Evolutionary conservation across 805 yeast genomes (phyloP), one percentile per base, ranked within the genome.

Genomic region (Wickerhamiella brachini): DNA sequence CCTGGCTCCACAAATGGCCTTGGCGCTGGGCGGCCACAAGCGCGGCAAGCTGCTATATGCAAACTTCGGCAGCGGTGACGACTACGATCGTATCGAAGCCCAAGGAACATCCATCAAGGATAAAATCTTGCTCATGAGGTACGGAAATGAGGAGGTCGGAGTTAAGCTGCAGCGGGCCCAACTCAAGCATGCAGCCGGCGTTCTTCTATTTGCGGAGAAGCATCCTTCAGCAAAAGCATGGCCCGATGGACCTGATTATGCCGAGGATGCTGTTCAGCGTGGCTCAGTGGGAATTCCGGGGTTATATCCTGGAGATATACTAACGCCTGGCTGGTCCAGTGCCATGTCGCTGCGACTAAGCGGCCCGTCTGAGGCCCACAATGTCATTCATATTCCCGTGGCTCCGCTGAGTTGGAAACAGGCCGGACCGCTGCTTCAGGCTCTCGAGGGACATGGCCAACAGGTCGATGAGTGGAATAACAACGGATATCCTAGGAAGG

Each of bases 351-450:
- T 66, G 45, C 69, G 69, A 15, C 69, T 71, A 51, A 61, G 70
- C 17, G 67, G 65, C 13, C 68, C 79, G 68, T 65, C 70, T 6
- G 68, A 75, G 23, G 72, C 82, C 1, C 83, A 72, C 5, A 70
- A 77, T 41, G 70, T 85, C 1, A 84, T 95, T 1, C 73, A 78
- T 17, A 77, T 90, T 4, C 95, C 95, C 1, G 73, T 84, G 7
- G 70, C 85, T 0, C 89, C 96, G 0, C 68, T 88, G 8, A 81
- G 95, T 0, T 80, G 83, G 79, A 71, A 72, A 43, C 95, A 86
- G 59, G 88, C 81, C 3, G 62, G 60, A 22, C 68, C 57, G 39
- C 69, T 77, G 23, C 71, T 78, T 54, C 53, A 61, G 1, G 53
- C 65, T 0, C 42, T 73, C 24, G 57, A 68, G 47, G 68, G 69